phyloP scores from a whole-genome alignment of 371 early-diverging fungal genomes.

The Syncephalastrum monosporum region DNA sequence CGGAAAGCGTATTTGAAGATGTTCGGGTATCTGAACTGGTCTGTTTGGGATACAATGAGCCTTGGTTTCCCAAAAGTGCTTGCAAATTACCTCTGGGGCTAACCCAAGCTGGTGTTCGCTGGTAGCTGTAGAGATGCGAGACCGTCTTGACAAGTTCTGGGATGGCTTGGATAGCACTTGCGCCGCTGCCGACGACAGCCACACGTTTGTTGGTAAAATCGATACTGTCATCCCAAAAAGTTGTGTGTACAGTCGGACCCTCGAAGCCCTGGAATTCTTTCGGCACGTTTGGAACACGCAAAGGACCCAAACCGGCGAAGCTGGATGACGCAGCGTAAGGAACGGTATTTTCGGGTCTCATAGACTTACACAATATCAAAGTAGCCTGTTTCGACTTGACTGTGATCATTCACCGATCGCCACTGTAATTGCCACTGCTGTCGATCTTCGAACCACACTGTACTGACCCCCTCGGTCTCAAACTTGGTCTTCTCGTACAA shows the following conservation, averaged over 20 bases:
- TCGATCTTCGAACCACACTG: conserved; percentile 42
- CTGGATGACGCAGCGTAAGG: conserved; percentile 22
- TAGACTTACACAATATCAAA: conserved; percentile 36
- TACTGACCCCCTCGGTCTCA: conserved; percentile 39
- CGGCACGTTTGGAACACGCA: conserved; percentile 55
- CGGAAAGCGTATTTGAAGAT: neutral
- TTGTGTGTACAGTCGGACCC: conserved; percentile 49
- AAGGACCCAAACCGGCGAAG: conserved; percentile 29
- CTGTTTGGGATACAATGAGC: neutral
- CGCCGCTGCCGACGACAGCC: conserved; percentile 54
- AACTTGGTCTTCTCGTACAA: conserved; percentile 47
- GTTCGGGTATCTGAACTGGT: neutral
- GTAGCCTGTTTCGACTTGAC: conserved; percentile 10
- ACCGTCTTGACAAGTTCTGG: conserved; percentile 47
- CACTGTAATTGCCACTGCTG: conserved; percentile 49
- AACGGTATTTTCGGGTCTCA: conserved; percentile 5
- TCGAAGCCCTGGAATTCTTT: conserved; percentile 45
- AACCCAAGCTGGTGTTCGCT: conserved; percentile 57
- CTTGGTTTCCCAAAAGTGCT: neutral
- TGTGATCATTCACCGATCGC: conserved; percentile 7
- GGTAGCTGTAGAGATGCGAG: conserved; percentile 45
- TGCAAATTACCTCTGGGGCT: neutral
- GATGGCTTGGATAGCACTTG: conserved; percentile 48
- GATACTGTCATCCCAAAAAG: conserved; percentile 44
- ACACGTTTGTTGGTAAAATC: conserved; percentile 52